Evolutionary conservation across 2,329 filamentous ascomycete genomes (phyloP).

Genomic region (Tolypocladium sp.): DNA sequence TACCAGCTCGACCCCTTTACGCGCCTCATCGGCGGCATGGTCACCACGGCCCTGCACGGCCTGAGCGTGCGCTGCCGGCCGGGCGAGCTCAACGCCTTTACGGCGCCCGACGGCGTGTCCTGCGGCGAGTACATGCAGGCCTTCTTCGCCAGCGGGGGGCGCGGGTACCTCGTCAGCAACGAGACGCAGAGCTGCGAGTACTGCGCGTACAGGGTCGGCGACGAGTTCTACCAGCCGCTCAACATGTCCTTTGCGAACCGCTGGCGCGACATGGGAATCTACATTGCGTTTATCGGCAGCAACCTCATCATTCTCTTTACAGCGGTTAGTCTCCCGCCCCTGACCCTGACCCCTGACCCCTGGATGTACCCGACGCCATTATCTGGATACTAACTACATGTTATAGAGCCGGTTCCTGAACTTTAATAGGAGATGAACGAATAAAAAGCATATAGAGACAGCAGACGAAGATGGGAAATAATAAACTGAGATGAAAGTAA

Average conservation of each 20-base stretch:
- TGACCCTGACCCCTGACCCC: not conserved
- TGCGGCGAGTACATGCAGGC: slow-evolving; percentile 68
- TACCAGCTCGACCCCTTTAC: slow-evolving; percentile 81
- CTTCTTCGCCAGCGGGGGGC: slow-evolving; percentile 60
- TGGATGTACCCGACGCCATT: not conserved
- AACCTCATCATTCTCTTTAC: slow-evolving; percentile 57
- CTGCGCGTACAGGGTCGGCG: slow-evolving; percentile 71
- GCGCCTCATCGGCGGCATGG: slow-evolving; percentile 69
- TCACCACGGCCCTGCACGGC: slow-evolving; percentile 66
- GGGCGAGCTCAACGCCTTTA: slow-evolving; percentile 59
- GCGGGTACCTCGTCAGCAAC: slow-evolving; percentile 63
- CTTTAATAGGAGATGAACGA: slow-evolving; percentile 1
- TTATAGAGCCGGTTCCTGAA: slow-evolving; percentile 1
- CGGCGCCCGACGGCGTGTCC: slow-evolving; percentile 52
- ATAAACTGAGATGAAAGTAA: not conserved
- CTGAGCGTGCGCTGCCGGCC: slow-evolving; percentile 51
- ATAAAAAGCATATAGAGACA: no score
- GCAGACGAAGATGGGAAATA: not conserved
- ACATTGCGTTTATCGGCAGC: slow-evolving; percentile 63
- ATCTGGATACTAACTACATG: not conserved
- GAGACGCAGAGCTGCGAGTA: slow-evolving; percentile 63
- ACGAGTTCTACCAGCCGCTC: slow-evolving; percentile 68
- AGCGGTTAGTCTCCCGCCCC: slow-evolving; percentile 33
- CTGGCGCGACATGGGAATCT: slow-evolving; percentile 80
- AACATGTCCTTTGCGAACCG: slow-evolving; percentile 57